A percentile compares a stretch with the other conserved stretches of the same genome.
Evolutionary conservation across 2,329 filamentous ascomycete genomes (phyloP).

Genomic region (Gaeumannomyces tritici): DNA sequence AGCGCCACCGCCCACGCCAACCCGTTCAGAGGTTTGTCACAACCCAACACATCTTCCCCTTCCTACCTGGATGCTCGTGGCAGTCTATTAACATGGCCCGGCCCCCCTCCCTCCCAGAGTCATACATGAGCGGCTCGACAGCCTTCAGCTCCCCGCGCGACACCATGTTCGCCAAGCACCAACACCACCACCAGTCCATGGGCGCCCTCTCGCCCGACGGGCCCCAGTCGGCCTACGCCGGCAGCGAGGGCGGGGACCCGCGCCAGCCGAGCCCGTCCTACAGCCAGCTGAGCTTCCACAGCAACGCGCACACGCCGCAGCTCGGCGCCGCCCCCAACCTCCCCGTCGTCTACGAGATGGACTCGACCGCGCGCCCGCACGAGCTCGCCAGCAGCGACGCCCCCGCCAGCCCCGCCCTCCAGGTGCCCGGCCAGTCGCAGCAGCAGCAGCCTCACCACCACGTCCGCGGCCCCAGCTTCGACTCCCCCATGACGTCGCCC

Average conservation of each 20-base stretch:
- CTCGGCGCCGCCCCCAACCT: not conserved
- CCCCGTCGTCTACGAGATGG: slow-evolving; percentile 3
- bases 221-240: not conserved
- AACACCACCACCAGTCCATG: not conserved
- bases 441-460: not conserved
- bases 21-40: not conserved
- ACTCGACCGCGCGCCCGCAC: not conserved
- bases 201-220: not conserved
- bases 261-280: not conserved
- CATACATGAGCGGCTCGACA: not conserved
- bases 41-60: not conserved
- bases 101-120: not conserved
- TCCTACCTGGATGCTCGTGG: too few species aligned
- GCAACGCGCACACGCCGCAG: not conserved
- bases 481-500: not conserved
- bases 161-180: not conserved
- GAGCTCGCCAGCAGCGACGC: not conserved
- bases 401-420: not conserved
- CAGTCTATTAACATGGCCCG: not conserved
- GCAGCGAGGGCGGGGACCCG: not conserved
- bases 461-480: not conserved
- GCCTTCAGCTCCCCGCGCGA: not conserved
- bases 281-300: not conserved
- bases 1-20: not conserved
- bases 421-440: not conserved